Base-by-base conservation (phyloP, 805 yeast species). In the Cephaloascus fragrans region DNA sequence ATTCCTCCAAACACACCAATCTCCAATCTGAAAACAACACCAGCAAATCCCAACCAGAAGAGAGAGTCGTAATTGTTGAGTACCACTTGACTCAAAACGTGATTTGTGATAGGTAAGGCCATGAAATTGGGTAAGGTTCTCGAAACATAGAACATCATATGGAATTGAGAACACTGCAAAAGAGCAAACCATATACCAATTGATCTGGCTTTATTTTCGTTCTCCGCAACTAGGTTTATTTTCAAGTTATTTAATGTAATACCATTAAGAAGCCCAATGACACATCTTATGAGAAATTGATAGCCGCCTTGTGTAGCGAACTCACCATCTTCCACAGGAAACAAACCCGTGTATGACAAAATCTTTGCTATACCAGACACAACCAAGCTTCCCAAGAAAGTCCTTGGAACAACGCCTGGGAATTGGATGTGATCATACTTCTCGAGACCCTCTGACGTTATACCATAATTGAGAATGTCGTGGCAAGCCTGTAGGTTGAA, bases 381-480 rank as follows among this genome's bases (percentile, higher is more conserved):
- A 1, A 75, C 43, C 37, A 80, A 46, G 8, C 93, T 71, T 2
- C 95, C 95, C 10, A 85, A 51, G 50, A 88, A 89, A 0, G 95
- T 75, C 39, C 97, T 68, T 20, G 95, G 95, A 5, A 90, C 96
- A 2, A 69, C 89, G 2, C 97, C 97, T 0, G 96, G 95, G 54
- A 86, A 90, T 38, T 66, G 57, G 5, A 67, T 44, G 55, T 90
- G 97, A 52, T 90, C 97, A 53, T 71, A 90, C 37, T 62, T 44
- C 1, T 59, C 43, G 1, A 71, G 32, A 18, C 67, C 57, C 32
- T 64, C 58, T n/a, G n/a, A n/a, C n/a, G n/a, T n/a, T 1, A 62
- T 46, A 1, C 96, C 96, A 52, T 76, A 69, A 45, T 72, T 70
- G 37, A 85, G 45, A 34, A 88, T 66, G 50, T 90, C 97, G 52